Evolutionary conservation across 768 basidiomycete species (phyloP).

Genomic region (Lentinula lateritia): DNA sequence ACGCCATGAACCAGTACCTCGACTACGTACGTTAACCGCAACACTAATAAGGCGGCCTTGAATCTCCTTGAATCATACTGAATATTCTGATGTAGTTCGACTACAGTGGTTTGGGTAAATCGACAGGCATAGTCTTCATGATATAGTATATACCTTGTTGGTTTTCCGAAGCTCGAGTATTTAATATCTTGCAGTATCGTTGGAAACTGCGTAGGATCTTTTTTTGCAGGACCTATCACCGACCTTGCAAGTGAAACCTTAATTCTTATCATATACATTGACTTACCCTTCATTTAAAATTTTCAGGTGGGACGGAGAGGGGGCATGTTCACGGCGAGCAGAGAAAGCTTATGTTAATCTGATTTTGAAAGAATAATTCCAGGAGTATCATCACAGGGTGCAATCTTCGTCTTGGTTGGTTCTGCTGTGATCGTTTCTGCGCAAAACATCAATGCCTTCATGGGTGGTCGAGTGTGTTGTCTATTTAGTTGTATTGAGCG

Average conservation of each 20-base stretch:
- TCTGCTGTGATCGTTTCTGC: constrained; percentile 19
- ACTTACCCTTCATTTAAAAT: background rate
- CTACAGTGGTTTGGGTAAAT: background rate
- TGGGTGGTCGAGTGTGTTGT: constrained; percentile 17
- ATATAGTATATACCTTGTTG: background rate
- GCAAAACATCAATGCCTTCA: constrained; percentile 18
- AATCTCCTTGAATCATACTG: background rate
- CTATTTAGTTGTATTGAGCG: background rate
- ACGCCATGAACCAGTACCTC: constrained; percentile 9
- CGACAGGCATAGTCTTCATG: constrained; percentile 7
- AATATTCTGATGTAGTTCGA: background rate
- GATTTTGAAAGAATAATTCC: constrained; percentile 9
- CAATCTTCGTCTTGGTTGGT: constrained; percentile 21
- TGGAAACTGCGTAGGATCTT: constrained; percentile 20
- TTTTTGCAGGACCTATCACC: constrained; percentile 18
- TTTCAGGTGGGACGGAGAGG: constrained; percentile 16
- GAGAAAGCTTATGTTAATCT: constrained; percentile 15
- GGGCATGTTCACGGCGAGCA: constrained; percentile 25
- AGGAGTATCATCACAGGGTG: constrained; percentile 15
- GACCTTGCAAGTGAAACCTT: constrained; percentile 11
- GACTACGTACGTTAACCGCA: background rate
- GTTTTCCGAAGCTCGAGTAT: background rate
- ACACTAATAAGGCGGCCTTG: background rate
- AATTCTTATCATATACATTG: background rate
- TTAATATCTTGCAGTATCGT: constrained; percentile 10